Evolutionary conservation across 2,329 filamentous ascomycete species (phyloP).

Genomic region (Cercospora zeina): DNA sequence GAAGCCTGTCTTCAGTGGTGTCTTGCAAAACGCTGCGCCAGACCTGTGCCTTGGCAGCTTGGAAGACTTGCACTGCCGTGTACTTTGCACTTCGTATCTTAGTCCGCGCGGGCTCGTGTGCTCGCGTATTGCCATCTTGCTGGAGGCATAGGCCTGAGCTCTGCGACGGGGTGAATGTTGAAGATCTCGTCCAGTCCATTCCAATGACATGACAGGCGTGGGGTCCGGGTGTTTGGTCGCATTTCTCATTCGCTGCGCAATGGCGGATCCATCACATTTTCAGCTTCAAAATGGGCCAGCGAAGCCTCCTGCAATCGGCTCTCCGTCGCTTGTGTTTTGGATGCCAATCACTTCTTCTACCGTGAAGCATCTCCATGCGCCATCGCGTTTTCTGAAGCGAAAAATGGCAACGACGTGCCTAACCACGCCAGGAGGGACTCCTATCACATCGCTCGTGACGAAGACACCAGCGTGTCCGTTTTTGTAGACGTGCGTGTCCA

Average conservation of each 20-base stretch:
- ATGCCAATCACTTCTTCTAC: slow-evolving; percentile 19
- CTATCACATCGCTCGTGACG: slow-evolving; percentile 13
- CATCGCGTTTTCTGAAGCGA: slow-evolving; percentile 14
- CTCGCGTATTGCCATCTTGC: neutral
- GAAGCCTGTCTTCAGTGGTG: neutral
- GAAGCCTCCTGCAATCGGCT: slow-evolving; percentile 4
- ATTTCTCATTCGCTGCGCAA: neutral
- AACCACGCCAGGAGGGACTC: slow-evolving; percentile 10
- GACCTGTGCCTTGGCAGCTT: neutral
- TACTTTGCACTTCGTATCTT: neutral
- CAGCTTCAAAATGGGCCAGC: slow-evolving; percentile 4
- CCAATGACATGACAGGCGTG: neutral
- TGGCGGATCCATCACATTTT: neutral
- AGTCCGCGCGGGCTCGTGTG: neutral
- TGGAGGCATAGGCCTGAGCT: neutral
- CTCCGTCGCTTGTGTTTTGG: slow-evolving; percentile 12
- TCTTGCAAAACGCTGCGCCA: neutral
- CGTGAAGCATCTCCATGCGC: slow-evolving; percentile 15
- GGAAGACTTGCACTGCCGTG: neutral
- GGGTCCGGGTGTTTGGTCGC: neutral
- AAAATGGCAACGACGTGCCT: slow-evolving; percentile 16
- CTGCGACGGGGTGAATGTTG: neutral
- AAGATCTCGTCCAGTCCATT: neutral
- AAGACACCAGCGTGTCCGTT: slow-evolving; percentile 19
- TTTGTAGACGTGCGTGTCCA: slow-evolving; percentile 18